A percentile compares a stretch with the other conserved stretches of the same genome.
These are phyloP conservation scores for Achaetomiella virescens DNA, from an alignment of 495 filamentous ascomycete genomes.

Conservation along the genomic window DNA sequence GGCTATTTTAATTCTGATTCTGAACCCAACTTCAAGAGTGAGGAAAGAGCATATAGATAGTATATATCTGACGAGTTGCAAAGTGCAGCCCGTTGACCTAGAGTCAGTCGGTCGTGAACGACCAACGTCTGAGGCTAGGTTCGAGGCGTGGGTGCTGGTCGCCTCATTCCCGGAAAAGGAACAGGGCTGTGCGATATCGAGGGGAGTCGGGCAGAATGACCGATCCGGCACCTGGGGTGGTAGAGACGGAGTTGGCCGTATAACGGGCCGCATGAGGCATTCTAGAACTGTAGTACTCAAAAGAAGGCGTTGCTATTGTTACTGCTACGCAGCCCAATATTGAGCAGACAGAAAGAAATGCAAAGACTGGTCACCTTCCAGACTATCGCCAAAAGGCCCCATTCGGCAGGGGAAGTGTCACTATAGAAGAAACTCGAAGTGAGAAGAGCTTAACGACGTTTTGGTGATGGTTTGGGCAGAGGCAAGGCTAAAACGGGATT, in stretches of 20 bases:
- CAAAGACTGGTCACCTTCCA: no score
- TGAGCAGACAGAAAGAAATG: not conserved
- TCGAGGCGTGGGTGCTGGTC: not conserved
- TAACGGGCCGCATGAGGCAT: slow-evolving; percentile 12
- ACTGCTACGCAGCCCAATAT: not conserved
- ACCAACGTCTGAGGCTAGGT: not conserved
- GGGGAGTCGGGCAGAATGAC: not conserved
- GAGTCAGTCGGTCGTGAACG: no score
- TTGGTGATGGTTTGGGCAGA: no score
- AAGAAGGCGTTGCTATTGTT: not conserved
- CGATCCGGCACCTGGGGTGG: not conserved
- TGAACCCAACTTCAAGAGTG: no score
- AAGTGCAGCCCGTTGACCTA: no score
- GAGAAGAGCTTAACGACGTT: no score
- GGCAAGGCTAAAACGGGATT: no score
- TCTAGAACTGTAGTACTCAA: not conserved
- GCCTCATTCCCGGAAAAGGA: not conserved
- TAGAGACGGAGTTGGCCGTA: slow-evolving; percentile 6
- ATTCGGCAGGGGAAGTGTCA: no score
- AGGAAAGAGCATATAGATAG: no score
- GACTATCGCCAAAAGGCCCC: no score
- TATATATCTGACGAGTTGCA: no score
- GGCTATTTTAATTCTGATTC: not conserved
- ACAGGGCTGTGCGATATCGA: slow-evolving; percentile 11
- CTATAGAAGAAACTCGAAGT: no score